Evolutionary conservation across 176 grass and related monocot genomes (phyloP), one percentile per base, ranked within the genome.

Genomic region (Sorghum bicolor): DNA sequence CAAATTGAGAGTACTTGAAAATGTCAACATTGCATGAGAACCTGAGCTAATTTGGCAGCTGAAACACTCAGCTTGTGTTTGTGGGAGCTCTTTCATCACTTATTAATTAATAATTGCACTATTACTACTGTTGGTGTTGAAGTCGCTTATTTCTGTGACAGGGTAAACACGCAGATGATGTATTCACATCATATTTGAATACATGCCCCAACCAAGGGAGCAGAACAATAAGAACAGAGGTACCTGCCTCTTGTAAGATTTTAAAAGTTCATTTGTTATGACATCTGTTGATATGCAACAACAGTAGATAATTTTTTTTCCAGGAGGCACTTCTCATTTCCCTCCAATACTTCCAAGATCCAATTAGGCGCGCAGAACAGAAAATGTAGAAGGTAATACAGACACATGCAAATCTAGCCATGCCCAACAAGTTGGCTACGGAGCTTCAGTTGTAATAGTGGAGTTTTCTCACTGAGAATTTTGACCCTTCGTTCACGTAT

Each of bases 141-240:
- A 50, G 11, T 80, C 20, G 11, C 57, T 33, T 89, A 22, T 47
- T 77, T 79, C 66, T 85, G 32, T 82, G 63, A 20, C 77, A 95
- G 96, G 93, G 93, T 41, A 96, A 92, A 86, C 31, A 36, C 24
- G 83, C 85, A 65, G 84, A 72, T 50, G 96, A 94, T 83, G 77
- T 98, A 63, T 98, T 98, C 66, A 29, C 64, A 57, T 90, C 86
- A 69, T 98, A 98, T 89, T 84, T 98, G 63, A 98, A 98, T 87
- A 98, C 87, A 10, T 98, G 96, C 53, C 96, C 96, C 24, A 86
- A 89, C 79, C 96, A 98, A 87, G 96, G 96, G 82, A 96, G 96
- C 77, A 94, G 96, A 94, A 98, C 96, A 28, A 98, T 98, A 84
- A 95, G 96, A 86, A 98, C 96, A 53, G 96, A 98, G 96, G 96